Base-by-base conservation (phyloP, 495 filamentous ascomycete genomes). In the Usnea hakonensis region DNA sequence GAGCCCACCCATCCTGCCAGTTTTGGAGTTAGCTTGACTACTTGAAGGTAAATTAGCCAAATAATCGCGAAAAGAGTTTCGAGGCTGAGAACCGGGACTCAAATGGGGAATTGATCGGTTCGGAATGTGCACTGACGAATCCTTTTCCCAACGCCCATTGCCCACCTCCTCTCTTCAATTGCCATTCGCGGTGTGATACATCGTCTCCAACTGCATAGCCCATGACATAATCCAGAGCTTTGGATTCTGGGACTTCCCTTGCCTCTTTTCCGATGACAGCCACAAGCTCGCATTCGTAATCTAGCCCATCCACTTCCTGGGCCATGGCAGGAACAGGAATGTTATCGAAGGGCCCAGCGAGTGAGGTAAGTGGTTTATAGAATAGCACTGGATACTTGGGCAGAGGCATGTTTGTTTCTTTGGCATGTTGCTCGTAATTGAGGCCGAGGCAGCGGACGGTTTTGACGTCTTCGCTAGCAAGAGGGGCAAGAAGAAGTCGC, bases 1-100 rank as follows among this genome's bases (percentile, higher is more conserved):
- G 90, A n/a, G 89, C 90, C 90, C 89, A 94, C 50, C 88, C 87
- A 74, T 95, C 90, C n/a, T n/a, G n/a, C n/a, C n/a, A n/a, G n/a
- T n/a, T n/a, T n/a, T n/a, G n/a, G n/a, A n/a, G n/a, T n/a, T n/a
- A n/a, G n/a, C n/a, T n/a, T n/a, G n/a, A n/a, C n/a, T n/a, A n/a
- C n/a, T n/a, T n/a, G n/a, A n/a, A n/a, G n/a, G n/a, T n/a, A n/a
- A n/a, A n/a, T n/a, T n/a, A n/a, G n/a, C n/a, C n/a, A n/a, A n/a
- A n/a, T n/a, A n/a, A n/a, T n/a, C n/a, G n/a, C n/a, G n/a, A n/a
- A n/a, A n/a, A n/a, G n/a, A n/a, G n/a, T n/a, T n/a, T n/a, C n/a
- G n/a, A n/a, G n/a, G n/a, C n/a, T n/a, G n/a, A n/a, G n/a, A n/a
- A n/a, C n/a, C n/a, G n/a, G n/a, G n/a, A n/a, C n/a, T n/a, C n/a